Conservation (phyloP, 148 eudicot species). For the Limonium bicolor region DNA sequence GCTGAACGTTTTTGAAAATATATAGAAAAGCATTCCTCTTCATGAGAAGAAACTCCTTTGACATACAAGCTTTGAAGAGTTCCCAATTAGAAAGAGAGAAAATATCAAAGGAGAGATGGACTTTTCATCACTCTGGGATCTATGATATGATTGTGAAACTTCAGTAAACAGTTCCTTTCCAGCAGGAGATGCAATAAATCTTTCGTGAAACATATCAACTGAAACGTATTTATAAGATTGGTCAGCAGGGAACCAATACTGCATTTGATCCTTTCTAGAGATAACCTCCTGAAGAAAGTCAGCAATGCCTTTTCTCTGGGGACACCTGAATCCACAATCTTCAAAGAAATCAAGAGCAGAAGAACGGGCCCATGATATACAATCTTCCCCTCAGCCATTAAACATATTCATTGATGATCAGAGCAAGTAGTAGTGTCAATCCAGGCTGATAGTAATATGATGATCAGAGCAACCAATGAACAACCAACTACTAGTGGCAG, state of each 20-base stretch:
- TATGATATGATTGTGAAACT: slow-evolving; percentile 28
- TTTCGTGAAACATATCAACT: slow-evolving; percentile 29
- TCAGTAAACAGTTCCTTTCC: slow-evolving; percentile 30
- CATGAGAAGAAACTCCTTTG: slow-evolving; percentile 69
- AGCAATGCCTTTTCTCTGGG: slow-evolving; percentile 76
- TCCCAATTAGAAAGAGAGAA: slow-evolving; percentile 52
- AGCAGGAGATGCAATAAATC: slow-evolving; percentile 28
- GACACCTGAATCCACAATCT: slow-evolving; percentile 63
- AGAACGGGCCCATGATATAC: slow-evolving; percentile 69
- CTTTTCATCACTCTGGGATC: slow-evolving; percentile 23
- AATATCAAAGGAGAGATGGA: slow-evolving; percentile 22
- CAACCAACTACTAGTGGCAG: no score
- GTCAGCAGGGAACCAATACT: slow-evolving; percentile 36
- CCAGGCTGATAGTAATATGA: slow-evolving; percentile 82
- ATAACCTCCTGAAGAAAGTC: slow-evolving; percentile 92
- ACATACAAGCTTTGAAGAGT: slow-evolving; percentile 54
- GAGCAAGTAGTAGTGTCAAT: slow-evolving; percentile 67
- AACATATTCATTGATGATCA: slow-evolving; percentile 59
- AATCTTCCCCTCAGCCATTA: slow-evolving; percentile 80
- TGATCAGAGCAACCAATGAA: no score
- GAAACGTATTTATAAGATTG: slow-evolving; percentile 26
- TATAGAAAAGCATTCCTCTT: slow-evolving; percentile 60
- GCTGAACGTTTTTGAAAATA: slow-evolving; percentile 39
- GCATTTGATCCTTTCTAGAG: slow-evolving; percentile 76
- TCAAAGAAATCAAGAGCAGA: slow-evolving; percentile 38